Base-by-base conservation (phyloP, 1,284 basidiomycete genomes). In the Dichomitus squalens region DNA sequence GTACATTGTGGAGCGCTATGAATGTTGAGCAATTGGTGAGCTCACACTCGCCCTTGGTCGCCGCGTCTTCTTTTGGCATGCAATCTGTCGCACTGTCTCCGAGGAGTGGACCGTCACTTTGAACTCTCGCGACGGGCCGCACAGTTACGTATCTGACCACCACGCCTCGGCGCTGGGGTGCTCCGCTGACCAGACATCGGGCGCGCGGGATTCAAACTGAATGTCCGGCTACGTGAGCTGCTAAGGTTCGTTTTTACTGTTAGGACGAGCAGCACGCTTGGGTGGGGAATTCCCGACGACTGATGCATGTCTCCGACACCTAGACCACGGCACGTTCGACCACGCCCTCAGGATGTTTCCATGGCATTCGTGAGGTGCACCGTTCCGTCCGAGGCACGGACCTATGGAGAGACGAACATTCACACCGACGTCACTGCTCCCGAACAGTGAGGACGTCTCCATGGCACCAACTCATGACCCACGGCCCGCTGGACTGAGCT, bases 381-480 rank as follows among this genome's bases (percentile, higher is more conserved):
- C 29, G 43, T 38, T 48, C n/a, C n/a, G 29, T 53, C 39, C 35
- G 47, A 44, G 52, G 34, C 27, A 48, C 44, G 44, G 39, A 39
- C 21, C 9, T 27, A 43, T 23, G 40, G 34, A 39, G 25, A 46
- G 53, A 55, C 47, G 40, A 49, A 27, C 12, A 31, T 51, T 59
- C 61, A 46, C 61, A 56, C 61, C 61, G n/a, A 63, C 48, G 58
- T 63, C 61, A 58, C 35, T 31, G 33, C 44, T 27, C 43, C n/a
- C n/a, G n/a, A n/a, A n/a, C n/a, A n/a, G n/a, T 55, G 55, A 49
- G 31, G 49, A 47, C 55, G 59, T 64, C 59, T 36, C 62, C 59
- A 64, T 61, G 62, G 59, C 57, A 63, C 61, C 57, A 49, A 46
- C 55, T 53, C 57, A 55, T 57, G 62, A 52, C 59, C 40, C 41